These are phyloP conservation scores for Colletotrichum chlorophyti DNA, from an alignment of 2,329 filamentous ascomycete species.

Conservation along the genomic window DNA sequence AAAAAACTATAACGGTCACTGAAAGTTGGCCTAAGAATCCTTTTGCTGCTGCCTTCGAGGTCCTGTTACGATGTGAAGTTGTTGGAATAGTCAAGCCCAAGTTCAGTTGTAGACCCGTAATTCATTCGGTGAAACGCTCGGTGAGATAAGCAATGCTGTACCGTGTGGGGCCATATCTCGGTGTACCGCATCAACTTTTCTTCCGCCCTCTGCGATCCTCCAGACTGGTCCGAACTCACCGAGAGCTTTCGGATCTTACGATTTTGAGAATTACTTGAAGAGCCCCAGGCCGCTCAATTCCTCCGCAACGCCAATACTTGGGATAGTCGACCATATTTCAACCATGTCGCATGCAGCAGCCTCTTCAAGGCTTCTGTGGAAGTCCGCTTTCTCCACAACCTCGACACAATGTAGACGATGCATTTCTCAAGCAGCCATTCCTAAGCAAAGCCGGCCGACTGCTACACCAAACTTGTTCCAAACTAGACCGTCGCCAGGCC, in stretches of 20 bases:
- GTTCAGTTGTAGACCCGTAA: constrained; percentile 3
- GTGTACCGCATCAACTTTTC: constrained; percentile 13
- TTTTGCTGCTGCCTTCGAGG: too few species aligned
- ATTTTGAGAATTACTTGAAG: background rate
- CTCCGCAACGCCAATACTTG: too few species aligned
- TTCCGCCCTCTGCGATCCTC: background rate
- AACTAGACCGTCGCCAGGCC: constrained; percentile 42
- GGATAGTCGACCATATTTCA: too few species aligned
- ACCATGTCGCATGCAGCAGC: constrained; percentile 48
- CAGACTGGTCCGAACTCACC: constrained; percentile 13
- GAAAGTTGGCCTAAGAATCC: too few species aligned
- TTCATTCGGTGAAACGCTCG: background rate
- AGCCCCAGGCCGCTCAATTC: too few species aligned
- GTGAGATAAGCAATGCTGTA: background rate
- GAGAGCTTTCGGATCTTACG: constrained; percentile 22
- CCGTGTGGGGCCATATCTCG: too few species aligned
- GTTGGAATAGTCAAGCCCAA: background rate
- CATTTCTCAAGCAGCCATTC: constrained; percentile 44
- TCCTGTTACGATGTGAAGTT: background rate
- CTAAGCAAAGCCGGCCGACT: constrained; percentile 43
- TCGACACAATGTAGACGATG: constrained; percentile 50
- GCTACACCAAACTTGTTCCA: constrained; percentile 39
- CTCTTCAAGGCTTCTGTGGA: constrained; percentile 43
- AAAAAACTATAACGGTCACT: too few species aligned
- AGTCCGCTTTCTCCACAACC: constrained; percentile 39